Evolutionary conservation across 495 filamentous ascomycete species (phyloP), one percentile per base, ranked within the genome.

Genomic region (Hypoxylon fragiforme): DNA sequence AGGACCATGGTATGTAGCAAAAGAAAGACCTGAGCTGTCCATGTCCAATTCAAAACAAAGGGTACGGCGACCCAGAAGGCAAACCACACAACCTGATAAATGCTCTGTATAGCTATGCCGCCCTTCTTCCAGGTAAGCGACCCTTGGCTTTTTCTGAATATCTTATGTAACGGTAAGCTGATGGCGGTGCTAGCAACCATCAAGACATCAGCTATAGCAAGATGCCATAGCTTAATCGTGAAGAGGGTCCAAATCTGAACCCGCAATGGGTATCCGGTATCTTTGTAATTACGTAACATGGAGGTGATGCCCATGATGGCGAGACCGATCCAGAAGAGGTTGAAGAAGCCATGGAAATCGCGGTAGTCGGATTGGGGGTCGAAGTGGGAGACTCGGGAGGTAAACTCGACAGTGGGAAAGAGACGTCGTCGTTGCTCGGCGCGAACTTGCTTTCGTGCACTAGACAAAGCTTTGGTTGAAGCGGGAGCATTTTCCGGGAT

Each of bases 241-340:
- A 98, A 87, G 19, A 95, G 76, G 46, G 78, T 80, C 88, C 95
- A 97, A 34, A 97, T 92, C 65, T 86, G 78, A 21, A 92, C 82
- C 49, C 86, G 78, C 62, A 98, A 72, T 22, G 91, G 87, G 62
- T 85, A 90, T 30, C 94, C 92, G 0, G 92, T 97, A 63, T 97
- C 92, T 68, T 92, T 96, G 63, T 94, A 84, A 64, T 95, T 98
- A 65, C 94, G 83, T 64, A 97, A 72, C 73, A 88, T 86, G 7
- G 88, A 89, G 8, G 94, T 97, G 44, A 96, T 85, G 53, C 91
- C 90, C 94, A 98, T 96, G 70, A 98, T 95, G 44, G 90, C 88
- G 48, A 98, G 74, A 3, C 88, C 90, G 40, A 98, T 92, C 94
- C 94, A 98, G 73, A 97, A 98, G 34, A 98, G 80, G 35, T 91